Conservation (phyloP, 2,329 filamentous ascomycete genomes). For the Amauroascus verrucosus region DNA sequence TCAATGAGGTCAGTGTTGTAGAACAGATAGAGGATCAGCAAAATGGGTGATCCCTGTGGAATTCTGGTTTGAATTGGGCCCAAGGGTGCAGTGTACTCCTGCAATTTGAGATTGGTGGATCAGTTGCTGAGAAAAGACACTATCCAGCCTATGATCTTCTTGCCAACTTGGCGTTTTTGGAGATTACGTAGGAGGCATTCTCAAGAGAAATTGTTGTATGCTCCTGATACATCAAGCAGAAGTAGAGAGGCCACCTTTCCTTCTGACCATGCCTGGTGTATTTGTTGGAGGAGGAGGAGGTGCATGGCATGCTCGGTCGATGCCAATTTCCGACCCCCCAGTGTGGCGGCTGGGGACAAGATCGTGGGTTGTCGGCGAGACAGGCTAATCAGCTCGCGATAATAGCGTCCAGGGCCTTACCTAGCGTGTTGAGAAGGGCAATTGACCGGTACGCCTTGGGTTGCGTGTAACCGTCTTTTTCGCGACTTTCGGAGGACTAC, state of each 20-base stretch:
- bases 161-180: not conserved
- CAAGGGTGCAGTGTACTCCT: slow-evolving; percentile 11
- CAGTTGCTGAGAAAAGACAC: slow-evolving; percentile 14
- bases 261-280: slow-evolving; percentile 10
- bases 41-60: slow-evolving; percentile 18
- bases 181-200: slow-evolving; percentile 1
- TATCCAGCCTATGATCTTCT: slow-evolving; percentile 3
- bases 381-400: too few relatives aligned
- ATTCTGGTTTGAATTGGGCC: slow-evolving; percentile 6
- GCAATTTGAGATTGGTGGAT: slow-evolving; percentile 14
- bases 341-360: slow-evolving; percentile 14
- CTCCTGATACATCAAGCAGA: slow-evolving; percentile 15
- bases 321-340: slow-evolving; percentile 5
- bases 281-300: slow-evolving; percentile 10
- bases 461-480: slow-evolving; percentile 17
- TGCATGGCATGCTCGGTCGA: slow-evolving; percentile 15
- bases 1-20: slow-evolving; percentile 23
- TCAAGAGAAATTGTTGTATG: slow-evolving; percentile 7
- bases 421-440: slow-evolving; percentile 18
- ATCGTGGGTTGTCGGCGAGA: too few relatives aligned
- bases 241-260: slow-evolving; percentile 14
- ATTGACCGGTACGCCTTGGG: slow-evolving; percentile 17
- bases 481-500: slow-evolving; percentile 18
- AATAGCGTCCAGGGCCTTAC: too few relatives aligned
- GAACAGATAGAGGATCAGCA: slow-evolving; percentile 23